A percentile compares a stretch with the other conserved stretches of the same genome.
Evolutionary conservation across 768 basidiomycete species (phyloP).

Genomic region (Solioccasus polychromus): DNA sequence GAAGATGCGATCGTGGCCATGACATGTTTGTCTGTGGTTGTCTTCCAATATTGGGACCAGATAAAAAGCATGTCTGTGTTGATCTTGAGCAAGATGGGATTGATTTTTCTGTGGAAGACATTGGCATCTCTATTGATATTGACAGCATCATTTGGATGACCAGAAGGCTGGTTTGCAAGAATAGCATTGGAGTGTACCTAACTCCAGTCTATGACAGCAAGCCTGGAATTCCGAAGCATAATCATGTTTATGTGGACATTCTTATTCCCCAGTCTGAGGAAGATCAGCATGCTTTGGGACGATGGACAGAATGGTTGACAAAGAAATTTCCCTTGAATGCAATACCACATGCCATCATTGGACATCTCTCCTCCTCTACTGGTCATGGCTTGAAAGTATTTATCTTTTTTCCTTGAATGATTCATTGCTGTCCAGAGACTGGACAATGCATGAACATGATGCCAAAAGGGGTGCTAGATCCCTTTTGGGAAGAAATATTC

Average conservation of each 20-base stretch:
- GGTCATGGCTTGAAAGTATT: neutral
- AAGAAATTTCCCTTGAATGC: slow-evolving; percentile 4
- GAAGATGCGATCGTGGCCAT: neutral
- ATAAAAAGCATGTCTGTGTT: neutral
- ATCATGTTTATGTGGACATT: slow-evolving; percentile 15
- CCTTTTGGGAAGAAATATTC: slow-evolving; percentile 5
- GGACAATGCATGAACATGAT: neutral
- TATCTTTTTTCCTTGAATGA: slow-evolving; percentile 11
- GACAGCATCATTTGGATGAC: slow-evolving; percentile 8
- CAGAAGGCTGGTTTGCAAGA: neutral
- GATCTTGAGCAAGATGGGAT: slow-evolving; percentile 2
- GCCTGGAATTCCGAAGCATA: slow-evolving; percentile 9
- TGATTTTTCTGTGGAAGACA: neutral
- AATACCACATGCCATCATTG: slow-evolving; percentile 8
- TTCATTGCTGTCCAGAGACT: neutral
- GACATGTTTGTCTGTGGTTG: neutral
- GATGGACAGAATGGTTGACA: slow-evolving; percentile 3
- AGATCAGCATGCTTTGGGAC: neutral
- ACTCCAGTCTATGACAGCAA: neutral
- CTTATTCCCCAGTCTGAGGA: slow-evolving; percentile 7
- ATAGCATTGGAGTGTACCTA: neutral
- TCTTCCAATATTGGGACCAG: neutral
- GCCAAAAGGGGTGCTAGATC: slow-evolving; percentile 3
- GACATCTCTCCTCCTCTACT: neutral
- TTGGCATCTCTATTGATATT: slow-evolving; percentile 1